A percentile compares a stretch with the other conserved stretches of the same genome.
phyloP scores from a whole-genome alignment of 768 basidiomycete species.

The Dentipellis fragilis region DNA sequence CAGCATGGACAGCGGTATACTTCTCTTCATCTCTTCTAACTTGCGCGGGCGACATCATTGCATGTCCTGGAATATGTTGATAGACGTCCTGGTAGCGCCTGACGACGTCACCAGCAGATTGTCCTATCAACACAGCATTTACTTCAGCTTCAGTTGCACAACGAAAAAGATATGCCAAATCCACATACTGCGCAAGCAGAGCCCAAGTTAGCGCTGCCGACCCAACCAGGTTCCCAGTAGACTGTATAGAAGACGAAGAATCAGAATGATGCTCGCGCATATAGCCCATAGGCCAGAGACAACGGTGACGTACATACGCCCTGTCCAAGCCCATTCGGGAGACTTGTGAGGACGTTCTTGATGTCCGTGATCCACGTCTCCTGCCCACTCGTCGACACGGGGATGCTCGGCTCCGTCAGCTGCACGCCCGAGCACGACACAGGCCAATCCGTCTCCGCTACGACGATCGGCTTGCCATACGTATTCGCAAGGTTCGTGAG shows the following conservation, averaged over 20 bases:
- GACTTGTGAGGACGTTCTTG: conserved; percentile 30
- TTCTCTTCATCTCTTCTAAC: too few species aligned
- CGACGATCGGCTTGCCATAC: conserved; percentile 45
- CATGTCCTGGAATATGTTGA: conserved; percentile 9
- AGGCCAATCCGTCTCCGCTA: conserved; percentile 61
- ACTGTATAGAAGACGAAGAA: conserved; percentile 31
- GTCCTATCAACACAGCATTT: conserved; percentile 20
- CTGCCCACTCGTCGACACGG: conserved; percentile 43
- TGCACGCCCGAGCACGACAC: conserved; percentile 31
- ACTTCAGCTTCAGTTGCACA: not conserved
- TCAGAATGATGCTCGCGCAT: too few species aligned
- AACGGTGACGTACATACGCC: not conserved
- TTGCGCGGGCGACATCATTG: not conserved
- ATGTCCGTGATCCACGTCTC: conserved; percentile 43
- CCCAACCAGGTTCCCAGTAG: conserved; percentile 66
- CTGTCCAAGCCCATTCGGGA: conserved; percentile 20
- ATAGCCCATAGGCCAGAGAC: too few species aligned
- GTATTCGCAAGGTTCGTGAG: conserved; percentile 39
- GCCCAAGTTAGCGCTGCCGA: conserved; percentile 38
- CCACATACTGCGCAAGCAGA: conserved; percentile 18
- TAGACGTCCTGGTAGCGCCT: conserved; percentile 28
- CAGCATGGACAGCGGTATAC: too few species aligned
- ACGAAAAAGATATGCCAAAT: not conserved
- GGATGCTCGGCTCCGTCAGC: conserved; percentile 33
- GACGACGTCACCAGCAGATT: conserved; percentile 38